These are phyloP conservation scores for Colletotrichum eremochloae DNA, from an alignment of 2,329 filamentous ascomycete species.

Conservation along the genomic window DNA sequence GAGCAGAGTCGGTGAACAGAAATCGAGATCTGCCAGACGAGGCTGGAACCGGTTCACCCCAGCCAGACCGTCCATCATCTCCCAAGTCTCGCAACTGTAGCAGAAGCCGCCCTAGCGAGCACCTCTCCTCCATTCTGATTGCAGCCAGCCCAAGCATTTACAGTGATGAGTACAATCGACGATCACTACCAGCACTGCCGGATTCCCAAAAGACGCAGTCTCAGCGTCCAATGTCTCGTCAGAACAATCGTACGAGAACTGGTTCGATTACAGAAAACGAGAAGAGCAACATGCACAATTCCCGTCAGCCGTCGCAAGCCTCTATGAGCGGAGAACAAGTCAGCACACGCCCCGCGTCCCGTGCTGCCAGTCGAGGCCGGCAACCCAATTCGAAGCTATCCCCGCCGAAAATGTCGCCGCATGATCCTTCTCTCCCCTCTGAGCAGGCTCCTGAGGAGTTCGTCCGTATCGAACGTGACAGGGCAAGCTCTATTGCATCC, in stretches of 20 bases:
- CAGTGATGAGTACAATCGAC: neutral
- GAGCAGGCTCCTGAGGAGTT: too few relatives aligned
- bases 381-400: conserved; percentile 12
- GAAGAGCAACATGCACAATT: neutral
- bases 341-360: neutral
- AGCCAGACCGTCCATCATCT: conserved; percentile 27
- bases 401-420: conserved; percentile 11
- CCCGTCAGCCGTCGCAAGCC: neutral
- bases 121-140: conserved; percentile 45
- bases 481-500: too few relatives aligned
- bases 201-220: neutral
- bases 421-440: neutral
- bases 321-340: neutral
- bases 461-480: too few relatives aligned
- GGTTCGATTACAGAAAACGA: neutral
- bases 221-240: conserved; percentile 3
- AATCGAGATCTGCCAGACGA: conserved; percentile 38
- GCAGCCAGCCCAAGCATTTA: conserved; percentile 48
- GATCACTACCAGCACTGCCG: too few relatives aligned
- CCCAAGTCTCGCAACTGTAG: conserved; percentile 44
- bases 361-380: conserved; percentile 16
- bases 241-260: neutral
- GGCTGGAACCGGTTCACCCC: neutral
- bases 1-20: conserved; percentile 45
- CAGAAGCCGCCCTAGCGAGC: conserved; percentile 30